phyloP scores from a whole-genome alignment of 805 yeast genomes.

The Barnettozyma californica region DNA sequence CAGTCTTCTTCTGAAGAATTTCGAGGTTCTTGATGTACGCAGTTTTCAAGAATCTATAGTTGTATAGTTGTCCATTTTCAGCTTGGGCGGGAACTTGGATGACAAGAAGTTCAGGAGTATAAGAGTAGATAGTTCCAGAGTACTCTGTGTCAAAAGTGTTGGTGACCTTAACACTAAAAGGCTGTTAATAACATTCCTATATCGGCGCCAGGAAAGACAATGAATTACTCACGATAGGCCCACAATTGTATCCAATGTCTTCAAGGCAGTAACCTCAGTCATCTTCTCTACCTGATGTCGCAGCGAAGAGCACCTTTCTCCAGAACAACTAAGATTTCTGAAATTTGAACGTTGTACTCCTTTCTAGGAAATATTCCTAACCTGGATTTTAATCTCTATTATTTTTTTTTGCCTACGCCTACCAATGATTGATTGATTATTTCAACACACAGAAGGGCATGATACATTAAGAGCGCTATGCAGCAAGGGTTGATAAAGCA shows the following conservation, averaged over 20 bases:
- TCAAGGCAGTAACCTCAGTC: constrained; percentile 6
- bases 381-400: too few species aligned
- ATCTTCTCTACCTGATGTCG: constrained; percentile 1
- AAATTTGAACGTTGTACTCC: too few species aligned
- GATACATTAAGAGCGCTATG: too few species aligned
- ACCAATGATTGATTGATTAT: too few species aligned
- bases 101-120: constrained; percentile 38
- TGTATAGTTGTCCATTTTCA: constrained; percentile 13
- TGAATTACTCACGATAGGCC: constrained; percentile 11
- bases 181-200: neutral
- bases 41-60: constrained; percentile 50
- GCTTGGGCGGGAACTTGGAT: constrained; percentile 18
- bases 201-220: neutral
- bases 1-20: constrained; percentile 36
- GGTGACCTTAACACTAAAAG: constrained; percentile 47
- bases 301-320: too few species aligned
- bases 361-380: too few species aligned
- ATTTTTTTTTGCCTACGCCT: too few species aligned
- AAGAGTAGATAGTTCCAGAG: constrained; percentile 61
- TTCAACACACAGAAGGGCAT: too few species aligned
- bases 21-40: constrained; percentile 51
- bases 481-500: too few species aligned
- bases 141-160: constrained; percentile 53
- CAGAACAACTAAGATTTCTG: too few species aligned
- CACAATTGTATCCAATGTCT: constrained; percentile 9